A percentile compares a stretch with the other conserved stretches of the same genome.
phyloP scores from a whole-genome alignment of 176 grass and related monocot species.

The Aegilops tauschii region DNA sequence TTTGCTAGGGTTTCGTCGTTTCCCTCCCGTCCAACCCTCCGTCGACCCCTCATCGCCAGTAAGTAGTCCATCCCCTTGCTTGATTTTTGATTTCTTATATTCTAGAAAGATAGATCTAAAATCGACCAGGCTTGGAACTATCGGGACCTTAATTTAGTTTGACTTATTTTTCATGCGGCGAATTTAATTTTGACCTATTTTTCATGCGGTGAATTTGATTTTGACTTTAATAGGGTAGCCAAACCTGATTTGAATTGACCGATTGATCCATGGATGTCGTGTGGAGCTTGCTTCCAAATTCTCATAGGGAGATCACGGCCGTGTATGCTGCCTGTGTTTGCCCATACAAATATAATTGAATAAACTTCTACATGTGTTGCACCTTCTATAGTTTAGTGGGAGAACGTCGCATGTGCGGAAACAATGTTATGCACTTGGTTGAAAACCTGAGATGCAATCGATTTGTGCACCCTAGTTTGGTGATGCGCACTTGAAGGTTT shows the following conservation, averaged over 20 bases:
- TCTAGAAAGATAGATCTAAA: neutral
- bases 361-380: neutral
- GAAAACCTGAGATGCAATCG: neutral
- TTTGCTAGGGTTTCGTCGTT: slow-evolving; percentile 32
- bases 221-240: neutral
- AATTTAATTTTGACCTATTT: neutral
- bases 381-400: neutral
- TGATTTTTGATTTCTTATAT: neutral
- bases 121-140: neutral
- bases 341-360: neutral
- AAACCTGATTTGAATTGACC: neutral
- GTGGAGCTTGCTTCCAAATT: neutral
- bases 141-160: neutral
- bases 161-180: neutral
- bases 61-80: neutral
- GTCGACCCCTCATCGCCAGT: neutral
- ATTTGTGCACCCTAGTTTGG: neutral
- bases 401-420: neutral
- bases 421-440: neutral
- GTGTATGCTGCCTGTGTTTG: neutral
- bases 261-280: neutral
- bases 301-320: neutral
- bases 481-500: neutral
- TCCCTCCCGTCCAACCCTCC: neutral
- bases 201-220: neutral